Base-by-base conservation (phyloP, 768 basidiomycete genomes). In the Pleurotus salmoneostramineus region DNA sequence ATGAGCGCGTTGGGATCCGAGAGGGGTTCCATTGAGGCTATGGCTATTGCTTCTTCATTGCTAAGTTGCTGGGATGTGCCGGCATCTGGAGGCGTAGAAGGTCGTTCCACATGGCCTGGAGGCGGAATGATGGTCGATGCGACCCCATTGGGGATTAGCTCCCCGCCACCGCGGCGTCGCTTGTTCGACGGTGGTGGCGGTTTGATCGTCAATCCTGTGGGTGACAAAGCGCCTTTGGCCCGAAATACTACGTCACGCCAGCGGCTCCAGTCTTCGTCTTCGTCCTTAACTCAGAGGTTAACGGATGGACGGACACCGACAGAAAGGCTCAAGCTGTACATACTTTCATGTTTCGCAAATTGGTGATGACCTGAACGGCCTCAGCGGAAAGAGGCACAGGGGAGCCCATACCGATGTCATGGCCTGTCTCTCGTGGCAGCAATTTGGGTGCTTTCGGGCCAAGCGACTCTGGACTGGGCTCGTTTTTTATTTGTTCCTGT, bases 321-420 rank as follows among this genome's bases (percentile, higher is more conserved):
- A 17, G 15, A 45, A 17, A n/a, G 44, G 27, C 27, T 37, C n/a
- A 50, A 50, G 58, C 21, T 27, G 21, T 27, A 27, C 74, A 12
- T 51, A 89, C 89, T 81, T 93, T 93, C 84, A 88, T 86, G 63
- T 91, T 92, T 56, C 93, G 80, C 57, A 95, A 69, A 17, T 81
- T 77, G 10, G 84, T 88, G 65, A 95, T 94, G n/a, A 93, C 75
- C 0, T 77, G 80, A 5, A 91, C 87, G 15, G 91, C 89, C 64
- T 91, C 87, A 4, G 77, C 75, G 3, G 90, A 91, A 12, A 95
- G 76, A 0, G 87, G 85, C 0, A 93, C 86, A 10, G 91, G 91
- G 1, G 92, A 93, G 2, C 89, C 87, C 86, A 92, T 88, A 4
- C 92, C 92, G 56, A 93, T 91, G 66, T 93, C 92, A 57, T 88